phyloP scores from a whole-genome alignment of 345 rosid genomes.

The Passiflora organensis region DNA sequence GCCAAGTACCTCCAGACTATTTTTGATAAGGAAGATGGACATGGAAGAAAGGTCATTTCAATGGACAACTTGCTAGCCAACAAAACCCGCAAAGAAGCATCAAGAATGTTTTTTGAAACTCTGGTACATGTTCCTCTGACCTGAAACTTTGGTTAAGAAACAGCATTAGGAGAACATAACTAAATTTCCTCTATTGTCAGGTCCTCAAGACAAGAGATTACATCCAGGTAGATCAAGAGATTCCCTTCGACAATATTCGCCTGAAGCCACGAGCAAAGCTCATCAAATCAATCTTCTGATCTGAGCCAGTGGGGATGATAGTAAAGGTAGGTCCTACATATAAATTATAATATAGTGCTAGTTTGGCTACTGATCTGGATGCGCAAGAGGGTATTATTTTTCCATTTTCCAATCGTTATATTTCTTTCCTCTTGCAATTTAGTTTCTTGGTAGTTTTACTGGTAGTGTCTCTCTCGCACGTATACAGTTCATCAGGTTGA shows the following conservation, averaged over 20 bases:
- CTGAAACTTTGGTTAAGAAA: conserved; percentile 2
- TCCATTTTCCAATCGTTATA: no score
- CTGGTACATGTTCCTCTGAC: conserved; percentile 87
- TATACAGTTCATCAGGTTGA: conserved; percentile 13
- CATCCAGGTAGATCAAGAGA: conserved; percentile 84
- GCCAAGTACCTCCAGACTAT: conserved; percentile 78
- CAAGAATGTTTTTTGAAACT: conserved; percentile 96
- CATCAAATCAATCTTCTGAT: conserved; percentile 79
- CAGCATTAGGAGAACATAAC: no score
- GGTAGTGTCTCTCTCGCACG: conserved; percentile 9
- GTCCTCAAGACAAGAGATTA: conserved; percentile 91
- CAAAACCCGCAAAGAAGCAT: conserved; percentile 97
- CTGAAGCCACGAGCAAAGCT: conserved; percentile 72
- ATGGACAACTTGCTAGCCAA: conserved; percentile 69
- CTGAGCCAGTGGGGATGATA: conserved; percentile 3
- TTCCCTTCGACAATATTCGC: conserved; percentile 56
- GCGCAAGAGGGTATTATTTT: no score
- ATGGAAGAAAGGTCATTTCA: conserved; percentile 49
- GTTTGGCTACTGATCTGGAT: no score
- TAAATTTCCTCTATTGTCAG: conserved; percentile 29
- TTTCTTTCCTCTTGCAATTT: background rate
- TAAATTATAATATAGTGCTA: no score
- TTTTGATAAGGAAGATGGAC: conserved; percentile 63
- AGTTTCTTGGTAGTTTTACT: conserved; percentile 21
- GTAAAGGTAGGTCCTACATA: conserved; percentile 18